Conservation (phyloP, 352 stramenopile genomes). For the Globisporangium paroecandrum region DNA sequence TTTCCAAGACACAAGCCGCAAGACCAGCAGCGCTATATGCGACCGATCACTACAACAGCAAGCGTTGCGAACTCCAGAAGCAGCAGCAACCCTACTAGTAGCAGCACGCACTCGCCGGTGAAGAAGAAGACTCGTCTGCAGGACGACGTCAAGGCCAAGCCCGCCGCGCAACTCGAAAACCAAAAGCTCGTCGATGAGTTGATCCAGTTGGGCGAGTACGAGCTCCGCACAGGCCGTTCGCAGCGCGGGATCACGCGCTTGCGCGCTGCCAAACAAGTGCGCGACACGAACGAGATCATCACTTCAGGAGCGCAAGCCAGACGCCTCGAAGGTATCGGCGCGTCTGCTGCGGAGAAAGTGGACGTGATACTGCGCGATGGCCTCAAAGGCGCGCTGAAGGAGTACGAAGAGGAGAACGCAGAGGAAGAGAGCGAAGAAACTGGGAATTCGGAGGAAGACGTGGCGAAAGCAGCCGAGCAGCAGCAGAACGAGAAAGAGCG, state of each 20-base stretch:
- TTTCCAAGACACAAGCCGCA: not conserved
- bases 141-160: conserved; percentile 39
- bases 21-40: conserved; percentile 21
- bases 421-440: conserved; percentile 14
- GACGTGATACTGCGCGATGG: conserved; percentile 56
- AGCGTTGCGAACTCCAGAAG: not conserved
- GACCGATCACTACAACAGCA: not conserved
- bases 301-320: conserved; percentile 55
- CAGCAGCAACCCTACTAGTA: not conserved
- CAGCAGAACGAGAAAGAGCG: not conserved
- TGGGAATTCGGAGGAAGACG: not conserved
- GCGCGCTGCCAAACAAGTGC: conserved; percentile 57
- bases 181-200: conserved; percentile 60
- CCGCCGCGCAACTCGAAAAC: conserved; percentile 39
- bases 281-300: conserved; percentile 37
- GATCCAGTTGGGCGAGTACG: conserved; percentile 52
- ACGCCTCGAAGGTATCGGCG: conserved; percentile 45
- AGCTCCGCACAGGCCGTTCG: conserved; percentile 38
- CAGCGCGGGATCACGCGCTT: conserved; percentile 56
- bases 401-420: conserved; percentile 35
- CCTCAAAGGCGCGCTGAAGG: conserved; percentile 38
- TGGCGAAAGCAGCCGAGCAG: not conserved
- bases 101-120: conserved; percentile 20
- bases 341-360: conserved; percentile 49
- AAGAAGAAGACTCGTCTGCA: conserved; percentile 39